Percentiles rank a stretch among this genome's conserved stretches.
Conservation (phyloP, 2,329 filamentous ascomycete species). For the Coleophoma cylindrospora region DNA sequence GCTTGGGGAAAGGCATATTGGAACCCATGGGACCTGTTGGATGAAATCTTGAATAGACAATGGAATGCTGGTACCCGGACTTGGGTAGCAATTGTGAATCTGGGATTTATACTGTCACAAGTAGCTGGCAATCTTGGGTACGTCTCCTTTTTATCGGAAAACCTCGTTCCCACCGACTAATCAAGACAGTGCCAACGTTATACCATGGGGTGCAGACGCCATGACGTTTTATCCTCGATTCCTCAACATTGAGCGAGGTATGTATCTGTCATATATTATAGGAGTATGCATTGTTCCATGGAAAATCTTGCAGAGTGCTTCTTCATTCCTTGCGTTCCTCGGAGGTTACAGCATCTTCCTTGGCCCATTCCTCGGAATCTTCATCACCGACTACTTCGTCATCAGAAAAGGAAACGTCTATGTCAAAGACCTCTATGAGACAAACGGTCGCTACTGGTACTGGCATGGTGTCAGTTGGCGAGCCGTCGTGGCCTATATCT, state of each 20-base stretch:
- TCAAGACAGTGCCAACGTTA: too few relatives aligned
- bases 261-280: background rate
- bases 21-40: too few relatives aligned
- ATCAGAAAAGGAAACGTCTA: constrained; percentile 22
- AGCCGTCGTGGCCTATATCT: background rate
- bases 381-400: constrained; percentile 24
- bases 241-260: background rate
- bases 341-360: constrained; percentile 25
- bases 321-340: constrained; percentile 16
- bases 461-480: background rate
- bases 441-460: background rate
- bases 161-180: too few relatives aligned
- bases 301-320: background rate
- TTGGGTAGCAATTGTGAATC: too few relatives aligned
- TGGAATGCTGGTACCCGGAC: too few relatives aligned
- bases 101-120: too few relatives aligned
- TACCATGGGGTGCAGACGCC: background rate
- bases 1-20: too few relatives aligned
- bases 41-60: too few relatives aligned
- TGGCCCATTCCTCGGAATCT: constrained; percentile 27
- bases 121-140: too few relatives aligned
- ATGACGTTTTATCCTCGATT: background rate
- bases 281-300: background rate
- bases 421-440: constrained; percentile 22
- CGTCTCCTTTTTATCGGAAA: too few relatives aligned